phyloP scores from a whole-genome alignment of 2,329 filamentous ascomycete species.

The Zymoseptoria ardabiliae region DNA sequence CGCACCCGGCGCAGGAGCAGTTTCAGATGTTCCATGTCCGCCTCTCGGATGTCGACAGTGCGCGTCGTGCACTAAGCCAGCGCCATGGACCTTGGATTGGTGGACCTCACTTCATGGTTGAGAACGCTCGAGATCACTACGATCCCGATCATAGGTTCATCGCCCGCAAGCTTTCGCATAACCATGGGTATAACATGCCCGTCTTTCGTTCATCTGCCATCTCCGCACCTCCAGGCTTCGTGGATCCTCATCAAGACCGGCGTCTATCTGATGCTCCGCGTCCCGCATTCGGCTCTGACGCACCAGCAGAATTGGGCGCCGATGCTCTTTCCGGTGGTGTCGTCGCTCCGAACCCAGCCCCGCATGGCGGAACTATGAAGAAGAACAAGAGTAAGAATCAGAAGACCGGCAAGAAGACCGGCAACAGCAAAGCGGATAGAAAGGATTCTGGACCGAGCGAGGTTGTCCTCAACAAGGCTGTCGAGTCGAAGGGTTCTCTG shows the following conservation, averaged over 20 bases:
- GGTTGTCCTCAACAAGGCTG: background rate
- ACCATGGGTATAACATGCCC: background rate
- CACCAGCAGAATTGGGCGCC: background rate
- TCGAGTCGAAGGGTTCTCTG: background rate
- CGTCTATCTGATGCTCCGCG: background rate
- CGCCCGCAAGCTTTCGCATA: background rate
- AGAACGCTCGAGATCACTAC: slow-evolving; percentile 11
- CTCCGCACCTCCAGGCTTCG: background rate
- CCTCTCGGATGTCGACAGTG: background rate
- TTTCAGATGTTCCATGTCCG: background rate
- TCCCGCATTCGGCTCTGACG: background rate
- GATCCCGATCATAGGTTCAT: slow-evolving; percentile 1
- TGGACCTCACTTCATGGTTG: slow-evolving; percentile 4
- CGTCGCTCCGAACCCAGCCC: background rate
- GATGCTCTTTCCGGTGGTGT: background rate
- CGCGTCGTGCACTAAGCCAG: slow-evolving; percentile 3
- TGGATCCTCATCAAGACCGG: background rate
- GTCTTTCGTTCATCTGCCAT: background rate
- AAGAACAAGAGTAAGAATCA: slow-evolving; percentile 8
- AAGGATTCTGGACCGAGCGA: slow-evolving; percentile 6
- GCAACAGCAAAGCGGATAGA: background rate
- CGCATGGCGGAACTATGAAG: slow-evolving; percentile 13
- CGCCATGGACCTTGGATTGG: background rate
- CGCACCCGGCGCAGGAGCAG: background rate
- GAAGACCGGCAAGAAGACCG: slow-evolving; percentile 9